These are phyloP conservation scores for Thielaviopsis populi DNA, from an alignment of 2,329 filamentous ascomycete species.

Conservation along the genomic window DNA sequence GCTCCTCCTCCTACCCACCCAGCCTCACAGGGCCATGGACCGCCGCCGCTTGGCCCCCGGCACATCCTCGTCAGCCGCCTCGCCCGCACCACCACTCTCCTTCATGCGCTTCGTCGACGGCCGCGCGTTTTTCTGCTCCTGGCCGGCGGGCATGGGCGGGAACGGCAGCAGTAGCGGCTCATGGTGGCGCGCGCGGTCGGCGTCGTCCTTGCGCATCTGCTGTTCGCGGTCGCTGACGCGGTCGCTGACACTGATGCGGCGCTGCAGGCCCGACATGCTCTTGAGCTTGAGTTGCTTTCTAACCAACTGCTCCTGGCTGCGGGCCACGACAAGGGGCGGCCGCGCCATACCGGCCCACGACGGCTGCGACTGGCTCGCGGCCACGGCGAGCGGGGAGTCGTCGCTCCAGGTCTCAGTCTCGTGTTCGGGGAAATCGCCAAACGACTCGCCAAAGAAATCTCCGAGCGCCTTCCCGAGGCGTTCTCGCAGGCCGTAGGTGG, in stretches of 20 bases:
- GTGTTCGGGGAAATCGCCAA: constrained; percentile 27
- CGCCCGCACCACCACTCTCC: neutral
- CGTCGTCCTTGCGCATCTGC: neutral
- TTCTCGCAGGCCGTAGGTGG: constrained; percentile 33
- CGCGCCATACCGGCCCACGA: neutral
- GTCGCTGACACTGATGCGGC: neutral
- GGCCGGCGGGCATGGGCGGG: constrained; percentile 27
- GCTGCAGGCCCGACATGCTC: neutral
- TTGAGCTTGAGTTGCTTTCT: constrained; percentile 3
- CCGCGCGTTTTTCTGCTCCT: neutral
- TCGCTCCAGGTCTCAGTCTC: constrained; percentile 6
- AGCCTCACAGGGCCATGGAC: constrained; percentile 2
- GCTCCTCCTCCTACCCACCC: neutral
- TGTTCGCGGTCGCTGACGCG: neutral
- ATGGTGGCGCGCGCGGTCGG: constrained; percentile 2
- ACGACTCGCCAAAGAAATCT: constrained; percentile 33
- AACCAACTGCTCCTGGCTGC: neutral
- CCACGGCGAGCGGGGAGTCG: neutral
- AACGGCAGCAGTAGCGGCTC: constrained; percentile 26
- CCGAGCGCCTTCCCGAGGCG: constrained; percentile 40
- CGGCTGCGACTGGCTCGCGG: neutral
- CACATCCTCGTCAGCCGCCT: neutral
- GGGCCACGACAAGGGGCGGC: neutral
- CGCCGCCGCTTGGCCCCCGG: constrained; percentile 2
- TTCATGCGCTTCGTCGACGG: neutral